Evolutionary conservation across 768 basidiomycete genomes (phyloP).

Genomic region (Trametes meyenii): DNA sequence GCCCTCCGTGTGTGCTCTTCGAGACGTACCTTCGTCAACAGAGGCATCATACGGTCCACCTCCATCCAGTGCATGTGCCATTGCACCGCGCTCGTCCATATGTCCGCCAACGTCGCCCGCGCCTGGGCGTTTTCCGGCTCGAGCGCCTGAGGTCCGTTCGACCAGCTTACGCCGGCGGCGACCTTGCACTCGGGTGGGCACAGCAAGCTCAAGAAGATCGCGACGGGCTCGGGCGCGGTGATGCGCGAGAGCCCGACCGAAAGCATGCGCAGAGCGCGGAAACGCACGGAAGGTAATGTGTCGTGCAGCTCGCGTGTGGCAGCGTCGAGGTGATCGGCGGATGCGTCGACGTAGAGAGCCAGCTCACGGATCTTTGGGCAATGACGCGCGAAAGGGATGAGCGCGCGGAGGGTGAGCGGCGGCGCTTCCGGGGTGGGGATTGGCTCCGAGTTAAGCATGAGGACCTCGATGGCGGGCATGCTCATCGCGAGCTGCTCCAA

Average conservation of each 20-base stretch:
- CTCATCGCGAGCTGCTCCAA: slow-evolving; percentile 34
- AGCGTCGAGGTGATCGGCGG: slow-evolving; percentile 26
- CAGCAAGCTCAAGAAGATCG: slow-evolving; percentile 57
- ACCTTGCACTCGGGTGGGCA: slow-evolving; percentile 47
- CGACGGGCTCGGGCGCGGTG: slow-evolving; percentile 43
- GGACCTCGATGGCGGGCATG: slow-evolving; percentile 31
- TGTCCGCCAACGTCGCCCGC: slow-evolving; percentile 2
- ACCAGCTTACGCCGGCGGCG: slow-evolving; percentile 55
- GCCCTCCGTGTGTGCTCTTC: slow-evolving; percentile 46
- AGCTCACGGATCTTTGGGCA: slow-evolving; percentile 42
- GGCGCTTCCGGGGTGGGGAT: slow-evolving; percentile 17
- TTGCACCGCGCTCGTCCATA: slow-evolving; percentile 8
- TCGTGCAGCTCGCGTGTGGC: not conserved
- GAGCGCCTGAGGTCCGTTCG: slow-evolving; percentile 23
- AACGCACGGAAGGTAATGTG: slow-evolving; percentile 13
- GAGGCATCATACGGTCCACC: slow-evolving; percentile 45
- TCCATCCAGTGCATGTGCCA: slow-evolving; percentile 46
- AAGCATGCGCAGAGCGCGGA: slow-evolving; percentile 35
- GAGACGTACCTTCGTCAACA: slow-evolving; percentile 45
- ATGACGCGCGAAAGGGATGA: slow-evolving; percentile 43
- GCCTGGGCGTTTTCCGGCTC: slow-evolving; percentile 8
- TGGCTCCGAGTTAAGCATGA: slow-evolving; percentile 32
- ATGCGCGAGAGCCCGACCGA: slow-evolving; percentile 56
- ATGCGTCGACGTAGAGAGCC: slow-evolving; percentile 41
- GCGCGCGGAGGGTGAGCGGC: slow-evolving; percentile 41